Evolutionary conservation across 495 filamentous ascomycete genomes (phyloP), one percentile per base, ranked within the genome.

Genomic region (Talaromyces ruber): DNA sequence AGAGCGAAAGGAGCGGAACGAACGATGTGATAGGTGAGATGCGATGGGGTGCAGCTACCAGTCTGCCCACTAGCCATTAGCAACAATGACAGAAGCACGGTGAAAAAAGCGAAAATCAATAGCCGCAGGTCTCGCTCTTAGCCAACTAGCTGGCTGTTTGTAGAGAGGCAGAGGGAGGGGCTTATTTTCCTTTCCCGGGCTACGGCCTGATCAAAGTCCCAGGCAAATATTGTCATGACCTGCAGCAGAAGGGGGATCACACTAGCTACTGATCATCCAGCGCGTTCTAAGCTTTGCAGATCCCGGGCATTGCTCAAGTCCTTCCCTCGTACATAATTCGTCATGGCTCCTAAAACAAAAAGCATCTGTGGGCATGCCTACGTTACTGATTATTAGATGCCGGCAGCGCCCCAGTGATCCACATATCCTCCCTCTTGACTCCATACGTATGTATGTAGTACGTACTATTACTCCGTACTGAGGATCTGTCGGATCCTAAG

Each of bases 351-450:
- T 26, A 26, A 28, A 28, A 54, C 26, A 47, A 45, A 45, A n/a
- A 47, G 9, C 43, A 56, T 18, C 28, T 58, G 55, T 39, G 55
- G 55, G 29, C 55, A 34, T 58, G 32, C 55, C n/a, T 34, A 29
- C 14, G 55, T 47, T 21, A 47, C 43, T 47, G 59, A 55, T 45
- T 56, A 58, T 62, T 56, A 37, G 58, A 65, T 64, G 60, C 62
- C 63, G 61, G 60, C 62, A 59, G 69, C 37, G 30, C 39, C 37
- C 24, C 32, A 32, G 61, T 69, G 70, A 67, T 67, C 63, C 61
- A 61, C 63, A 66, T 62, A 61, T 60, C 59, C 52, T 60, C 28
- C 43, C 18, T 59, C 32, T 43, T 25, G 22, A 59, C 58, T 51
- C 32, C 57, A 45, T 30, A 52, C 7, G 39, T 54, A 67, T 53